Evolutionary conservation across 139 green algal genomes (phyloP).

Genomic region (Edaphochlamys debaryana): DNA sequence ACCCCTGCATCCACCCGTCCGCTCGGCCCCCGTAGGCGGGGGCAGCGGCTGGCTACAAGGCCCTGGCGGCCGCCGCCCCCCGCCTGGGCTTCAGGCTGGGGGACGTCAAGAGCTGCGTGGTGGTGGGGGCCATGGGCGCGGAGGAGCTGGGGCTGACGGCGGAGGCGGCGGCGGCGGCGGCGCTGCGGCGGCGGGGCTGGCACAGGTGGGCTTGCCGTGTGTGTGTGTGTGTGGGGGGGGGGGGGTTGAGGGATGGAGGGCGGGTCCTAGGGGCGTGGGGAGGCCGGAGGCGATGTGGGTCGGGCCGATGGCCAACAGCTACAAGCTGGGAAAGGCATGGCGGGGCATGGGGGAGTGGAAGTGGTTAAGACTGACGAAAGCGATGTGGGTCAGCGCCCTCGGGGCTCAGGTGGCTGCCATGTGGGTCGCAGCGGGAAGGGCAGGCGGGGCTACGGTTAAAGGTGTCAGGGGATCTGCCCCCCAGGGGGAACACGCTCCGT

Average conservation of each 20-base stretch:
- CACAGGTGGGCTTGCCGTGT: not conserved
- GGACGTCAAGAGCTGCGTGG: slow-evolving; percentile 25
- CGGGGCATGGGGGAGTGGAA: no score
- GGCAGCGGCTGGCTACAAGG: slow-evolving; percentile 6
- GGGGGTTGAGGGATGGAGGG: not conserved
- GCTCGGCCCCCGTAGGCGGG: not conserved
- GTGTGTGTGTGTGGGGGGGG: not conserved
- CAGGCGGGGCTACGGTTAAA: no score
- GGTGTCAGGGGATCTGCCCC: no score
- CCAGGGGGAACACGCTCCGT: no score
- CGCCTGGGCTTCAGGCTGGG: slow-evolving; percentile 27
- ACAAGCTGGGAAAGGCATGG: no score
- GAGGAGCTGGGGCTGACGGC: not conserved
- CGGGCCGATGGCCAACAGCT: no score
- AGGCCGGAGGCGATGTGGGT: not conserved
- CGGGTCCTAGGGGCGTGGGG: not conserved
- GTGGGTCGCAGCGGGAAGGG: not conserved
- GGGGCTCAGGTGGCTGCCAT: not conserved
- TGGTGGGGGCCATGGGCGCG: slow-evolving; percentile 2
- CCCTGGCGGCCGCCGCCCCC: not conserved
- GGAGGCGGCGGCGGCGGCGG: not conserved
- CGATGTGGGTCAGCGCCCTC: not conserved
- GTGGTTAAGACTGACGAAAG: no score
- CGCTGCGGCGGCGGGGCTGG: slow-evolving; percentile 5
- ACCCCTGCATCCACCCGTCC: no score